Evolutionary conservation across 176 grass and related monocot species (phyloP).

Genomic region (Aegilops sharonensis): DNA sequence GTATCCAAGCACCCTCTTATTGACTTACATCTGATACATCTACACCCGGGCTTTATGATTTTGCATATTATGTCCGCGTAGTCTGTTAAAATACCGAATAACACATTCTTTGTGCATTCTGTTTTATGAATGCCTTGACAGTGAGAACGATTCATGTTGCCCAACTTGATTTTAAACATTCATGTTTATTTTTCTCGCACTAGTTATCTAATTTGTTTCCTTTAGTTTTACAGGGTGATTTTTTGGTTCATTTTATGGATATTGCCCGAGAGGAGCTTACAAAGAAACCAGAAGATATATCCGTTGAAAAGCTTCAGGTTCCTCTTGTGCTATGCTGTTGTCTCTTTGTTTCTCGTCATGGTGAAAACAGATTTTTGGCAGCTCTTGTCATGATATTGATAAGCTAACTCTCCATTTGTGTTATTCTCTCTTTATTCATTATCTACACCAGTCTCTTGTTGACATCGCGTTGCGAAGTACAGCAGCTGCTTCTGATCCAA

Average conservation of each 20-base stretch:
- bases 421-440: slow-evolving; percentile 31
- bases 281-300: slow-evolving; percentile 91
- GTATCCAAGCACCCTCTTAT: too few species aligned
- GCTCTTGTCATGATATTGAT: slow-evolving; percentile 16
- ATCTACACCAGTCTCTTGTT: slow-evolving; percentile 77
- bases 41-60: slow-evolving; percentile 1
- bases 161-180: slow-evolving; percentile 23
- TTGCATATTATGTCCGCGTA: neutral
- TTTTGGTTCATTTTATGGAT: slow-evolving; percentile 99
- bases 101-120: neutral
- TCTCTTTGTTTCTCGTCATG: slow-evolving; percentile 3
- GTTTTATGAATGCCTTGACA: slow-evolving; percentile 6
- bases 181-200: slow-evolving; percentile 21
- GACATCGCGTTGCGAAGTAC: slow-evolving; percentile 92
- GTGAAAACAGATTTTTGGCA: neutral
- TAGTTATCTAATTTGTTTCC: slow-evolving; percentile 31
- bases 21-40: neutral
- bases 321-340: slow-evolving; percentile 20
- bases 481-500: slow-evolving; percentile 84
- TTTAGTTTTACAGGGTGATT: slow-evolving; percentile 80
- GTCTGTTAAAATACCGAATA: slow-evolving; percentile 18
- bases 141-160: slow-evolving; percentile 12
- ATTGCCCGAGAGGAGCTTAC: slow-evolving; percentile 94
- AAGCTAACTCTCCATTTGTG: slow-evolving; percentile 15
- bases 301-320: slow-evolving; percentile 95